Base-by-base conservation (phyloP, 2,329 filamentous ascomycete genomes). In the Chaetomiaceae sp. region DNA sequence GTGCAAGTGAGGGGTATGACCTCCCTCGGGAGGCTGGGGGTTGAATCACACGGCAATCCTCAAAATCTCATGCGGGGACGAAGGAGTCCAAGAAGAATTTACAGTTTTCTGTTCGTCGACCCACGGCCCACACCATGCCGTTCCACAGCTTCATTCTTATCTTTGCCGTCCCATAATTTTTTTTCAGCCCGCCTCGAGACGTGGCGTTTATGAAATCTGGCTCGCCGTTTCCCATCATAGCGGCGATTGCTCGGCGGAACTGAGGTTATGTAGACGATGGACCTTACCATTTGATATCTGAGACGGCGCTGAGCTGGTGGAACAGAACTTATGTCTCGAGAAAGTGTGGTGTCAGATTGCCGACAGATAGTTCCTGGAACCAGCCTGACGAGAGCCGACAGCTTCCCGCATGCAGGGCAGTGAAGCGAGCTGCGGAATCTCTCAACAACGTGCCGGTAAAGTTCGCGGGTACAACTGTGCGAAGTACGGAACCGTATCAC, bases 261-360 rank as follows among this genome's bases (percentile, higher is more conserved):
- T n/a, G n/a, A n/a, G n/a, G n/a, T n/a, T n/a, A n/a, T n/a, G 25
- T 27, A 27, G 5, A 9, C 25, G 25, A 27, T 27, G 20, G 36
- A 16, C 32, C 29, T 11, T 37, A 9, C n/a, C 33, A 27, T 23
- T 33, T 34, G 30, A 25, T 23, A 14, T 45, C 30, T 34, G 27
- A 18, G 16, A 27, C 25, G 20, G 32, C 29, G 18, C n/a, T 6
- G 27, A 30, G 30, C 25, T 14, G 23, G 30, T 11, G 29, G 33
- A 34, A 36, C 37, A 23, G 48, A 9, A 9, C 25, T n/a, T 18
- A 42, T 56, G 54, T 53, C 54, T 55, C 45, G 50, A 32, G 37
- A 45, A 29, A 36, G 44, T n/a, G 3, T 11, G 8, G 33, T 37
- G 13, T 10, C 13, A 34, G 32, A 34, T 34, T n/a, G n/a, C n/a